Conservation (phyloP, 495 filamentous ascomycete genomes). For the Xylaria palmicola region DNA sequence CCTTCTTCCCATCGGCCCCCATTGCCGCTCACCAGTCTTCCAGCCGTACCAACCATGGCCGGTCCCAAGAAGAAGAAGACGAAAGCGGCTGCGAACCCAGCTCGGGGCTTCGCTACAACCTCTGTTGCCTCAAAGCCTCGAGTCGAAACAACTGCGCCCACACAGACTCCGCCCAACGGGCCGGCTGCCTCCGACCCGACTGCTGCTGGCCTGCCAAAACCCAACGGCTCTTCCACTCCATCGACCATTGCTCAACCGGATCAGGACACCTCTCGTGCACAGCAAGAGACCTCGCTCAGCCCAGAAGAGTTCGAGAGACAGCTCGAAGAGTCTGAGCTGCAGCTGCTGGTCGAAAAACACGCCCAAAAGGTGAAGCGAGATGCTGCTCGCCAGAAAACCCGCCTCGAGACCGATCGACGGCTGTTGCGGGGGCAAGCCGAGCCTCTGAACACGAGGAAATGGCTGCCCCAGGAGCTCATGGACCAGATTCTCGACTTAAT, state of each 20-base stretch:
- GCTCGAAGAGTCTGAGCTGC: slow-evolving; percentile 77
- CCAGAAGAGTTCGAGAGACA: slow-evolving; percentile 84
- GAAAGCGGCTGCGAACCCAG: slow-evolving; percentile 79
- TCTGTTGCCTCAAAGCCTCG: slow-evolving; percentile 78
- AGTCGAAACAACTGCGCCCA: slow-evolving; percentile 32
- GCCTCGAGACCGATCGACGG: slow-evolving; percentile 76
- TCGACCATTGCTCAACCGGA: slow-evolving; percentile 28
- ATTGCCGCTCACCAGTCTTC: not conserved
- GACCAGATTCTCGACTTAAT: slow-evolving; percentile 66
- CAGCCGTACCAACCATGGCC: slow-evolving; percentile 65
- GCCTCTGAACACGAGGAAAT: slow-evolving; percentile 66
- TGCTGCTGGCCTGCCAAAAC: slow-evolving; percentile 9
- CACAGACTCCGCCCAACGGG: slow-evolving; percentile 8
- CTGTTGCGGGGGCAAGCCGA: slow-evolving; percentile 73
- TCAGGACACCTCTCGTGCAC: slow-evolving; percentile 37
- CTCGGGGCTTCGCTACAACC: slow-evolving; percentile 87
- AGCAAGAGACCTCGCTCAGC: slow-evolving; percentile 54
- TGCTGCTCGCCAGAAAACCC: slow-evolving; percentile 64
- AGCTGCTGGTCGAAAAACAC: slow-evolving; percentile 78
- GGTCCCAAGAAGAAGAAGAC: slow-evolving; percentile 82
- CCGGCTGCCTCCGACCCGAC: not conserved
- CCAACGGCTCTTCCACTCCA: slow-evolving; percentile 34
- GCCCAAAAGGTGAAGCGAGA: slow-evolving; percentile 66
- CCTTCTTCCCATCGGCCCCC: not conserved
- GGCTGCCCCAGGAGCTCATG: slow-evolving; percentile 78